Base-by-base conservation (phyloP, 1,284 basidiomycete species). In the Rhizoctonia solani region DNA sequence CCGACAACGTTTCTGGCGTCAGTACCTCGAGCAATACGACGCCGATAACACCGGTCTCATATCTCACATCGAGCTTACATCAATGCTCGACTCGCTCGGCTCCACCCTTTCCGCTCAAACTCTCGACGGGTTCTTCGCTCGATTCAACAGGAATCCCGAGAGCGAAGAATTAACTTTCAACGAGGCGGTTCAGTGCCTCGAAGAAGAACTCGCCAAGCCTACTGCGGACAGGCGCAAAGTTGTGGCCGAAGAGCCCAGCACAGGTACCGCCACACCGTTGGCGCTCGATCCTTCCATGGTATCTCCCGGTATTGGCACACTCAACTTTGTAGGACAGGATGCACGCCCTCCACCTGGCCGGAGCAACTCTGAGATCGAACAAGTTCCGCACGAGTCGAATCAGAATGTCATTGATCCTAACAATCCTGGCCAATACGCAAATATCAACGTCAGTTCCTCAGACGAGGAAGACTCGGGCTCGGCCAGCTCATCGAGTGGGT, bases 21-120 rank as follows among this genome's bases (percentile, higher is more conserved):
- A 93, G 72, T 95, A 95, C 75, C 84, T 96, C 41, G 85, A 85
- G 69, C 90, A 97, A 72, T 99, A 97, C 77, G 95, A 98, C 73
- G 84, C 88, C 0, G 94, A 96, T 76, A 92, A 96, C 70, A 90
- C 87, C 0, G 80, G 81, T n/a, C 78, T 83, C 0, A 79, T 96
- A 42, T 95, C 93, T 0, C 87, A 88, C 69, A 80, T 96, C 61
- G 96, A 99, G 77, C 81, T 99, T 25, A 90, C 89, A 0, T 90
- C 92, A n/a, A 96, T 98, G 93, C 88, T 99, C 58, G 95, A 98
- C 79, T 97, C 95, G 4, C 86, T 99, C 30, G 95, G 95, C 2
- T 96, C 94, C 1, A 98, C 96, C 0, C 84, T 99, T 41, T 92
- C 92, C 2, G 79, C 77, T 0, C 81, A 86, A 54, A 99, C 96